phyloP scores from a whole-genome alignment of 1,139 yeast species.

The Waltiozyma sp. region DNA sequence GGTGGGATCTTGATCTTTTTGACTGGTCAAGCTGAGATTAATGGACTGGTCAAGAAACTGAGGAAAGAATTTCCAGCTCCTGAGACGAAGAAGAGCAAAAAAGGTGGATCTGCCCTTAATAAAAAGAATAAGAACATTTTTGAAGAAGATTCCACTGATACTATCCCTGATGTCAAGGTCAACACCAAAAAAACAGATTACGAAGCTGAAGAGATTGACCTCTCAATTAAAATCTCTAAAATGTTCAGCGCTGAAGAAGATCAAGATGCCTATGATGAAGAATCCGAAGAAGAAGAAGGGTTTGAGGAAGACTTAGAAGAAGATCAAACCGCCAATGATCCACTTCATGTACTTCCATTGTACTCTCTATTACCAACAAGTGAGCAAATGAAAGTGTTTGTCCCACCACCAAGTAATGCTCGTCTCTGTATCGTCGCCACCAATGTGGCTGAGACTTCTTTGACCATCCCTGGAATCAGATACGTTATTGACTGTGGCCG shows the following conservation, averaged over 20 bases:
- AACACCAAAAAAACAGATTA: constrained; percentile 51
- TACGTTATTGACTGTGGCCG: constrained; percentile 96
- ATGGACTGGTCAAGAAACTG: constrained; percentile 58
- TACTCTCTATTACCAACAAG: constrained; percentile 86
- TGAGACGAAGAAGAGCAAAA: constrained; percentile 20
- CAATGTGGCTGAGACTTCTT: constrained; percentile 94
- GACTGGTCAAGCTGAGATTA: constrained; percentile 92
- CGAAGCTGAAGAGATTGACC: constrained; percentile 85
- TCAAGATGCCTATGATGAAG: constrained; percentile 28
- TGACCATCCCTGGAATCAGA: constrained; percentile 91
- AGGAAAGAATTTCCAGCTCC: constrained; percentile 59
- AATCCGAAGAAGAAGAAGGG: constrained; percentile 73
- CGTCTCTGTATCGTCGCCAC: constrained; percentile 92
- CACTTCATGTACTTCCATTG: constrained; percentile 81
- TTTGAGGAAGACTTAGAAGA: constrained; percentile 73
- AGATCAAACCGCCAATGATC: constrained; percentile 69
- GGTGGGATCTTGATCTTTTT: constrained; percentile 89
- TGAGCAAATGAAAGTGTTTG: constrained; percentile 91
- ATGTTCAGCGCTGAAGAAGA: constrained; percentile 26
- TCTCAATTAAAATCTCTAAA: constrained; percentile 42
- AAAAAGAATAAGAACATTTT: background rate
- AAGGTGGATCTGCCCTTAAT: constrained; percentile 8
- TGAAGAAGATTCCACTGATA: constrained; percentile 14
- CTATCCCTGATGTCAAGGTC: constrained; percentile 36
- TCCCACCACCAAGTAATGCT: constrained; percentile 73